Percentiles rank a stretch among this genome's conserved stretches.
Conservation (phyloP, 2,329 filamentous ascomycete species). For the Botrytis deweyae region DNA sequence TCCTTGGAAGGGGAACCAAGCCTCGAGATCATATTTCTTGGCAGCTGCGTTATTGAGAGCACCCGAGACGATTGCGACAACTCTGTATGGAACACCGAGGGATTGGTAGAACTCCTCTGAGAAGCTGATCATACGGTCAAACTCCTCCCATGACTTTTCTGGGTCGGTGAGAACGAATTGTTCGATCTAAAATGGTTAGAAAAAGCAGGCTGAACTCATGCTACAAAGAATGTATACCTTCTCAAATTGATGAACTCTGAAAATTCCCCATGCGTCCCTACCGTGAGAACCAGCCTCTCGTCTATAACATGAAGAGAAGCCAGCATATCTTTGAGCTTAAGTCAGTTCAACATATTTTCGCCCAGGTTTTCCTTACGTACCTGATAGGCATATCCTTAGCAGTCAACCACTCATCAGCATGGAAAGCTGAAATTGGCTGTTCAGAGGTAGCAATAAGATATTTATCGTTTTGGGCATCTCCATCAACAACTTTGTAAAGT, state of each 20-base stretch:
- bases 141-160: conserved; percentile 88
- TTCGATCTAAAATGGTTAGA: conserved; percentile 57
- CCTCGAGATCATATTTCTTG: conserved; percentile 95
- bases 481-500: conserved; percentile 92
- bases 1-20: conserved; percentile 93
- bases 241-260: conserved; percentile 97
- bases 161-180: conserved; percentile 81
- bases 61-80: conserved; percentile 94
- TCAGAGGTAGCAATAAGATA: conserved; percentile 79
- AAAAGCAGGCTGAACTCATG: conserved; percentile 17
- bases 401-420: conserved; percentile 90
- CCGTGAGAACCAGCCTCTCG: conserved; percentile 92
- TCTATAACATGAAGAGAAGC: conserved; percentile 92
- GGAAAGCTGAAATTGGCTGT: conserved; percentile 89
- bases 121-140: conserved; percentile 86
- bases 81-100: conserved; percentile 82
- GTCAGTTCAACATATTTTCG: conserved; percentile 18
- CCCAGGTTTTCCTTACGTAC: conserved; percentile 42
- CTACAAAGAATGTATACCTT: conserved; percentile 55
- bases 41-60: conserved; percentile 85
- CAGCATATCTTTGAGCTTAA: conserved; percentile 58
- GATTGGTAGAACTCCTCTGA: conserved; percentile 96
- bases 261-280: conserved; percentile 95
- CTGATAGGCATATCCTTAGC: conserved; percentile 85
- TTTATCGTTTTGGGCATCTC: conserved; percentile 86